Conservation (phyloP, 1,284 basidiomycete genomes). For the Erythrobasidium hasegawianum region DNA sequence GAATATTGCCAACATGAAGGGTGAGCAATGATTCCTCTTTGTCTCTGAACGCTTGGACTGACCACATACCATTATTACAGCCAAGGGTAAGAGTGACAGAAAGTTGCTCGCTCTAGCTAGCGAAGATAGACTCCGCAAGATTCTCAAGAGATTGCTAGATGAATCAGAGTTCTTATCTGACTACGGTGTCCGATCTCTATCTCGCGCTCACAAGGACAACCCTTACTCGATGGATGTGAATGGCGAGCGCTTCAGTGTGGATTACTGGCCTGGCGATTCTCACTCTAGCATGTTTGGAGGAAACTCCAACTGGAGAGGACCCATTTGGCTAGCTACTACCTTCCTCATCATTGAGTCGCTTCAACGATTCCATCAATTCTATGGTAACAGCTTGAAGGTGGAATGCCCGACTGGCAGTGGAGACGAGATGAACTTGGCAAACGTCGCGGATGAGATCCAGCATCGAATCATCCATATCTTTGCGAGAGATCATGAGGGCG, state of each 20-base stretch:
- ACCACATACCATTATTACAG: slow-evolving; percentile 22
- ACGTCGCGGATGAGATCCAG: slow-evolving; percentile 93
- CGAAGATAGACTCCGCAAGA: slow-evolving; percentile 81
- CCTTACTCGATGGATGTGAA: slow-evolving; percentile 94
- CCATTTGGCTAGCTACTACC: slow-evolving; percentile 84
- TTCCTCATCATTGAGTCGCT: slow-evolving; percentile 83
- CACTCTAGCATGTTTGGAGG: slow-evolving; percentile 97
- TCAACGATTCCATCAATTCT: slow-evolving; percentile 96
- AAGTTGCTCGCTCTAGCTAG: slow-evolving; percentile 82
- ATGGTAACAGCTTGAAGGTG: slow-evolving; percentile 75
- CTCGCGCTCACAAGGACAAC: slow-evolving; percentile 80
- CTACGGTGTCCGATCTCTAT: slow-evolving; percentile 91
- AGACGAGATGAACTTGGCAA: slow-evolving; percentile 86
- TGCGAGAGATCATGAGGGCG: slow-evolving; percentile 66
- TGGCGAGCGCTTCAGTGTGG: slow-evolving; percentile 83
- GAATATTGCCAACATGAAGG: slow-evolving; percentile 95
- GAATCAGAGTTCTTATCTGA: slow-evolving; percentile 94
- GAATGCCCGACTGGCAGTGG: slow-evolving; percentile 95
- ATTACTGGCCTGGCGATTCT: slow-evolving; percentile 97
- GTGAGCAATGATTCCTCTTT: slow-evolving; percentile 50
- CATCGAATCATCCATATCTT: slow-evolving; percentile 97
- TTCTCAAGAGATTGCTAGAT: slow-evolving; percentile 93
- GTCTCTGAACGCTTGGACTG: background rate
- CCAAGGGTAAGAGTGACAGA: slow-evolving; percentile 72
- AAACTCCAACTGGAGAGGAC: slow-evolving; percentile 92